Conservation (phyloP, 805 yeast genomes). For the Pichia gijzeniarum region DNA sequence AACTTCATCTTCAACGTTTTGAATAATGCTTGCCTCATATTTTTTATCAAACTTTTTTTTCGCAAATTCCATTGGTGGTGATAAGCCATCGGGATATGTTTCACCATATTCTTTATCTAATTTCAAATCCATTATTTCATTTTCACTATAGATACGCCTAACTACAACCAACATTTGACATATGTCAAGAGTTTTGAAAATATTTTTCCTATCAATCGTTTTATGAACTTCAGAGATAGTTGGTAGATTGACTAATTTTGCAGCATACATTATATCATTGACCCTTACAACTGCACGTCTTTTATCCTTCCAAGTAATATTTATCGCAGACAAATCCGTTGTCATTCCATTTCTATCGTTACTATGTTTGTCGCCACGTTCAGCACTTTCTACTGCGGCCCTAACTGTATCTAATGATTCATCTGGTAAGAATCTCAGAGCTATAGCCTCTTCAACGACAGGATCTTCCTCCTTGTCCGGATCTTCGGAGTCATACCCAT, state of each 20-base stretch:
- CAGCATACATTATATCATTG: conserved; percentile 68
- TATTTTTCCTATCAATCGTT: conserved; percentile 81
- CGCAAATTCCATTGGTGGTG: conserved; percentile 72
- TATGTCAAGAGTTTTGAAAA: conserved; percentile 80
- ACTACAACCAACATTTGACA: conserved; percentile 80
- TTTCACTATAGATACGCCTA: conserved; percentile 39
- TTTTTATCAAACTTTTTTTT: conserved; percentile 67
- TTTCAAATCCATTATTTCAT: conserved; percentile 38
- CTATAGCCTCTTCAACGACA: conserved; percentile 76
- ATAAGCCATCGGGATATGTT: conserved; percentile 67
- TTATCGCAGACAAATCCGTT: conserved; percentile 57
- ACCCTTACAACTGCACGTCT: conserved; percentile 72
- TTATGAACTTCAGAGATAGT: conserved; percentile 82
- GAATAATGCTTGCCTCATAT: conserved; percentile 63
- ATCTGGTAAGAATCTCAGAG: conserved; percentile 62
- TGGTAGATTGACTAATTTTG: conserved; percentile 83
- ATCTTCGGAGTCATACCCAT: conserved; percentile 95
- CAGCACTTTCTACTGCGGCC: conserved; percentile 64
- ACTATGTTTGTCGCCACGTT: conserved; percentile 7
- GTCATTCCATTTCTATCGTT: neutral
- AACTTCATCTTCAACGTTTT: conserved; percentile 72
- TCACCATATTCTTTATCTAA: conserved; percentile 38
- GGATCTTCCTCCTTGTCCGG: conserved; percentile 97
- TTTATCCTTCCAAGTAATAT: conserved; percentile 77
- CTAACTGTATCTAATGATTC: conserved; percentile 70